phyloP scores from a whole-genome alignment of 78 protist species.

The Tieghemostelium lacteum region DNA sequence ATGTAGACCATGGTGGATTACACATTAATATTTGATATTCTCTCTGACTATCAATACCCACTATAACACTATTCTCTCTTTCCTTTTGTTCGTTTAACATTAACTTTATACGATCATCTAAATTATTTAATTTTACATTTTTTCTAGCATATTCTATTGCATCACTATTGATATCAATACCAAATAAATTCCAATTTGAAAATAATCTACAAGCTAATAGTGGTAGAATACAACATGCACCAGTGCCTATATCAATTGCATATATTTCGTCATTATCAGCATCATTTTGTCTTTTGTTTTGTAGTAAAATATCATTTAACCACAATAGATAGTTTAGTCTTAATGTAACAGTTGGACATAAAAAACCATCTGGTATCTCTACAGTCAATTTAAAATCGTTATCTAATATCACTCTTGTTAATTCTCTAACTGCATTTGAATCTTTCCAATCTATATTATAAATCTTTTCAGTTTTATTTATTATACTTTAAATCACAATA shows the following conservation, averaged over 20 bases:
- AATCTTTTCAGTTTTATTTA: conserved; percentile 59
- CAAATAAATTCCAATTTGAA: conserved; percentile 39
- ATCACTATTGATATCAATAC: conserved; percentile 10
- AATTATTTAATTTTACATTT: conserved; percentile 25
- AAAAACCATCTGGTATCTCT: conserved; percentile 17
- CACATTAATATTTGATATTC: conserved; percentile 36
- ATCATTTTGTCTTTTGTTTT: neutral
- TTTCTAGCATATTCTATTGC: conserved; percentile 21
- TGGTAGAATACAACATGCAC: conserved; percentile 79
- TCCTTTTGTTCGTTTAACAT: conserved; percentile 2
- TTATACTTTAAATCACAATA: conserved; percentile 17
- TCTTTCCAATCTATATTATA: conserved; percentile 76
- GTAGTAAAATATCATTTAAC: conserved; percentile 34
- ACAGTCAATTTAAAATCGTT: conserved; percentile 49
- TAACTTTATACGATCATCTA: neutral
- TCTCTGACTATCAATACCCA: neutral
- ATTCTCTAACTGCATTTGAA: conserved; percentile 54
- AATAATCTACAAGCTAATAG: conserved; percentile 37
- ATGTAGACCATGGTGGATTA: conserved; percentile 59
- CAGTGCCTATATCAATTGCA: conserved; percentile 42
- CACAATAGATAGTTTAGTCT: conserved; percentile 57
- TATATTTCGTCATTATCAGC: neutral
- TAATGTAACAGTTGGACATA: conserved; percentile 62
- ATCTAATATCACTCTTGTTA: conserved; percentile 39
- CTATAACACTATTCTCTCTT: neutral